Conservation (phyloP, 805 yeast genomes). For the Ogataea naganishii region DNA sequence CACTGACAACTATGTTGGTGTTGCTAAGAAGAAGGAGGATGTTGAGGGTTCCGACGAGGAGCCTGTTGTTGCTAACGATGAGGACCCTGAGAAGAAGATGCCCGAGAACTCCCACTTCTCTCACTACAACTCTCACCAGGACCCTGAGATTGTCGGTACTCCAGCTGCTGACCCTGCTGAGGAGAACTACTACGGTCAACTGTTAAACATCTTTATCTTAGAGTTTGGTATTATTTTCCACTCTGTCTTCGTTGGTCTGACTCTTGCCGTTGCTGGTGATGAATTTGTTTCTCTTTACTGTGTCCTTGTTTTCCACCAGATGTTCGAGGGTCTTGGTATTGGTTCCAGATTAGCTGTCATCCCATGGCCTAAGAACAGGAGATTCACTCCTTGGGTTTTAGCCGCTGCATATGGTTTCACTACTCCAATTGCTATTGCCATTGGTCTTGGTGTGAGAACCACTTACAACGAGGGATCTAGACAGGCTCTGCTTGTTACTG, state of each 20-base stretch:
- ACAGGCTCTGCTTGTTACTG: slow-evolving; percentile 55
- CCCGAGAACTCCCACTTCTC: slow-evolving; percentile 18
- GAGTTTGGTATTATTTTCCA: slow-evolving; percentile 82
- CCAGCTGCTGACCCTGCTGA: slow-evolving; percentile 24
- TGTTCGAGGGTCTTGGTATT: slow-evolving; percentile 80
- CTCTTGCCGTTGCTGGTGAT: slow-evolving; percentile 70
- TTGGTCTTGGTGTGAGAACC: slow-evolving; percentile 68
- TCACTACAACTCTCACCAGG: slow-evolving; percentile 34
- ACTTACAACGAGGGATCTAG: slow-evolving; percentile 52
- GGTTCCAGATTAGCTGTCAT: slow-evolving; percentile 67
- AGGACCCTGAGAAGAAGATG: slow-evolving; percentile 2
- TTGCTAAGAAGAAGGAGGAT: slow-evolving; percentile 14
- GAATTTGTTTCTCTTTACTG: slow-evolving; percentile 66
- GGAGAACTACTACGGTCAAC: slow-evolving; percentile 47
- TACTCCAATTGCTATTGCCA: slow-evolving; percentile 70
- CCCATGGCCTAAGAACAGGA: slow-evolving; percentile 31
- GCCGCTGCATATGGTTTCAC: slow-evolving; percentile 43
- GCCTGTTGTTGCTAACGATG: slow-evolving; percentile 7
- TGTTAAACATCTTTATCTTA: slow-evolving; percentile 46
- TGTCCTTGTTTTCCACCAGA: slow-evolving; percentile 67
- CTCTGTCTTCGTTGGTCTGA: slow-evolving; percentile 72
- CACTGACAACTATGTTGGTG: slow-evolving; percentile 22
- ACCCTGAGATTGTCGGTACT: slow-evolving; percentile 34
- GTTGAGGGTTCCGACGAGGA: slow-evolving; percentile 6
- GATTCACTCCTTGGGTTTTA: slow-evolving; percentile 50